Evolutionary conservation across 495 filamentous ascomycete species (phyloP), one percentile per base, ranked within the genome.

Genomic region (Penicillium coffeae): DNA sequence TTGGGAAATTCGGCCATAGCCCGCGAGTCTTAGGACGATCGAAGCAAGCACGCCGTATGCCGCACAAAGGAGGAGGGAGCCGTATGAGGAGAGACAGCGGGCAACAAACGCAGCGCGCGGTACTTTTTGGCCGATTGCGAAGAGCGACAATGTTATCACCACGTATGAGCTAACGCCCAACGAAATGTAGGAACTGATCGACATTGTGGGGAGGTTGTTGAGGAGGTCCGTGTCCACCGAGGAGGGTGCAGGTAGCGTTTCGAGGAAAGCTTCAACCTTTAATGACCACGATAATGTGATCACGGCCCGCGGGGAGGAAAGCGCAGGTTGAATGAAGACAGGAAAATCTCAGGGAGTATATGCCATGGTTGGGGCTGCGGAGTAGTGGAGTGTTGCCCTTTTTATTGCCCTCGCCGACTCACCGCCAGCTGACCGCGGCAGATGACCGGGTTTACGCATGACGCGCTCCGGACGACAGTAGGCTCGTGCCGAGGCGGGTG

Each of bases 21-120:
- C 90, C 32, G 83, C 59, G 13, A 86, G 60, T 27, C 88, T 84
- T 27, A 98, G 73, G 35, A 80, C 50, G 45, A 91, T 79, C 13
- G 86, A 89, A 16, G 81, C 83, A 42, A 87, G 22, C 43, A 89
- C 86, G 45, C 94, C 93, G 70, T 92, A 96, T 41, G 68, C 63
- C 8, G 92, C 85, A 70, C 81, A 82, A 18, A 73, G 36, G 40
- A 74, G 52, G 14, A 95, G 70, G 21, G 79, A 77, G 53, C 84
- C 64, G 65, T 90, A 90, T 27, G 83, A 78, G 30, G 86, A 84
- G 42, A 95, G 67, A 38, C 80, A 70, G 51, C 89, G 87, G 47
- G 84, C 88, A 49, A 77, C 75, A 69, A 90, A 95, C 50, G 75
- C 78, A 18, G 79, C 79, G 44, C 69, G 70, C 37, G 74, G 79